Percentiles rank a stretch among this genome's conserved stretches.
Evolutionary conservation across 2,329 filamentous ascomycete genomes (phyloP).

Genomic region (Colletotrichum destructivum): DNA sequence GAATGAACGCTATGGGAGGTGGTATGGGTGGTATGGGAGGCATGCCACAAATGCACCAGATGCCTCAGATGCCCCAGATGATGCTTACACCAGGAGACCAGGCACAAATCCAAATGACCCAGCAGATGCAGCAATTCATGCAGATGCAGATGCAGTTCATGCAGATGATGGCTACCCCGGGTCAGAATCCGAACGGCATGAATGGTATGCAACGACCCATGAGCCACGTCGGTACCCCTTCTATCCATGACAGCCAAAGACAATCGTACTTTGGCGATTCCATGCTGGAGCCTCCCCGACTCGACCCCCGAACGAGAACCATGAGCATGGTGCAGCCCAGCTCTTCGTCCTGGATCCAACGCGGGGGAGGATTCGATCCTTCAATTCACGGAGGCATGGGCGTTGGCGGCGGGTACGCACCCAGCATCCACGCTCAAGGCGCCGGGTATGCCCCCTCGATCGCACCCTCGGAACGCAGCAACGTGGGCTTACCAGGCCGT

Average conservation of each 20-base stretch:
- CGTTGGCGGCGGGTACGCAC: conserved; percentile 60
- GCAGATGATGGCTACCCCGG: conserved; percentile 78
- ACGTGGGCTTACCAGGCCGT: conserved; percentile 88
- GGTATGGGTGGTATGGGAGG: conserved; percentile 51
- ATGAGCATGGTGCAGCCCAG: conserved; percentile 89
- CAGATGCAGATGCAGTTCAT: conserved; percentile 97
- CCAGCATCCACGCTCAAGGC: conserved; percentile 66
- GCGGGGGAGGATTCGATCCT: conserved; percentile 62
- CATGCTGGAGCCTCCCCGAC: conserved; percentile 60
- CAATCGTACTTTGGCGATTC: conserved; percentile 65
- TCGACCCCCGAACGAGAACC: conserved; percentile 71
- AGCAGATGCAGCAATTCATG: conserved; percentile 91
- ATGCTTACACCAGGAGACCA: conserved; percentile 75
- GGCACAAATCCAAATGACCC: conserved; percentile 83
- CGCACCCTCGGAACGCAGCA: conserved; percentile 95
- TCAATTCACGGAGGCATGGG: conserved; percentile 57
- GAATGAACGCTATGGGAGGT: conserved; percentile 41
- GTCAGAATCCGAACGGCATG: conserved; percentile 49
- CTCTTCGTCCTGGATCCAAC: conserved; percentile 71
- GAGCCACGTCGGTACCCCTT: conserved; percentile 58
- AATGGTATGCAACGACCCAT: conserved; percentile 49
- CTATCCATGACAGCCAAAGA: conserved; percentile 60
- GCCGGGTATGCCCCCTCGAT: conserved; percentile 88
- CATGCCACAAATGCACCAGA: conserved; percentile 31
- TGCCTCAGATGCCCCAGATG: conserved; percentile 54